phyloP scores from a whole-genome alignment of 345 rosid species.

The Punica granatum region DNA sequence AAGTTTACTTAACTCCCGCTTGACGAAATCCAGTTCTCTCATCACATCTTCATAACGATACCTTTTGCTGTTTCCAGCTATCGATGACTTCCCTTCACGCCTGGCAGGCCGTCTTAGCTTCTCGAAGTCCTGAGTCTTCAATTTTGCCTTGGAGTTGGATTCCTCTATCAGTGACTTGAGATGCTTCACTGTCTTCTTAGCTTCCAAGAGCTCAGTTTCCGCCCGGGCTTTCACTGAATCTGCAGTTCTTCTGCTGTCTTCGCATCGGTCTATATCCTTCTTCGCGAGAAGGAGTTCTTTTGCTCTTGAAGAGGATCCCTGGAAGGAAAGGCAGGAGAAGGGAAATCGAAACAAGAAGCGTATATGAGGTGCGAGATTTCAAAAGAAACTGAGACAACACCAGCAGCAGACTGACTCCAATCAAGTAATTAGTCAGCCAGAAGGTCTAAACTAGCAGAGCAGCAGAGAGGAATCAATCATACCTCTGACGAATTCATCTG shows the following conservation, averaged over 20 bases:
- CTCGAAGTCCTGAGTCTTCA: constrained; percentile 19
- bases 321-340: neutral
- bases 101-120: constrained; percentile 17
- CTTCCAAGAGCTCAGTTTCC: constrained; percentile 43
- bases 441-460: no score
- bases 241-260: constrained; percentile 42
- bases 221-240: constrained; percentile 40
- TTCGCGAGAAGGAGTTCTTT: constrained; percentile 54
- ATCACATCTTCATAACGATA: constrained; percentile 27
- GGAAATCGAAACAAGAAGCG: constrained; percentile 3
- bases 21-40: constrained; percentile 50
- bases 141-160: constrained; percentile 27
- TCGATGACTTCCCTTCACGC: constrained; percentile 14
- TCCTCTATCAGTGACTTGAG: constrained; percentile 40
- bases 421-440: no score
- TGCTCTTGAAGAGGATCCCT: constrained; percentile 42
- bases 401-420: no score
- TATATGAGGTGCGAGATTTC: no score
- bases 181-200: constrained; percentile 34
- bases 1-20: constrained; percentile 57
- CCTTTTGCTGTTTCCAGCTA: constrained; percentile 9
- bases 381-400: constrained; percentile 1
- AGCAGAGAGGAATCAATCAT: no score
- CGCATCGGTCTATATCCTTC: constrained; percentile 35
- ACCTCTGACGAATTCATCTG: constrained; percentile 48